These are phyloP conservation scores for Austroboletus eburneus DNA, from an alignment of 768 basidiomycete species.

Conservation along the genomic window DNA sequence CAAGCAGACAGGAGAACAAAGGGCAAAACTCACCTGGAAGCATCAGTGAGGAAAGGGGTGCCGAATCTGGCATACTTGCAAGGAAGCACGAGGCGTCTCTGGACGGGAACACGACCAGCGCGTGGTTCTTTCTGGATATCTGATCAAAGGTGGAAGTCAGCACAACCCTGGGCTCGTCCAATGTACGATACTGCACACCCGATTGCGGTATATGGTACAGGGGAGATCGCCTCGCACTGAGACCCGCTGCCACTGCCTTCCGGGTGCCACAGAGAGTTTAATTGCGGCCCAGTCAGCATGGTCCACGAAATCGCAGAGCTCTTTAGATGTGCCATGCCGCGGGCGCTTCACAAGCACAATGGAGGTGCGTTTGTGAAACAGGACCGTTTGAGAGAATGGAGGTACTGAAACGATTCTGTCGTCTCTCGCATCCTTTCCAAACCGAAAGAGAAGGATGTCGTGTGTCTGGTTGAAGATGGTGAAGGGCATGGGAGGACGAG, in stretches of 20 bases:
- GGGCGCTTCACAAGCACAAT: slow-evolving; percentile 17
- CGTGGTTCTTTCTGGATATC: slow-evolving; percentile 42
- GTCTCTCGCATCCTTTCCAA: slow-evolving; percentile 1
- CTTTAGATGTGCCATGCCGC: slow-evolving; percentile 20
- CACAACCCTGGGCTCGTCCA: not conserved
- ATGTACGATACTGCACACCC: slow-evolving; percentile 36
- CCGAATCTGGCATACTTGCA: slow-evolving; percentile 58
- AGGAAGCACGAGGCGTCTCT: slow-evolving; percentile 57
- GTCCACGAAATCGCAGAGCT: slow-evolving; percentile 3
- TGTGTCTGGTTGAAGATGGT: slow-evolving; percentile 37
- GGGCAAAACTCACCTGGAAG: slow-evolving; percentile 61
- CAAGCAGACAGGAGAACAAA: slow-evolving; percentile 31
- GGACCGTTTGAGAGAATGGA: slow-evolving; percentile 20
- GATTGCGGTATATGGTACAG: slow-evolving; percentile 55
- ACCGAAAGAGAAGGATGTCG: slow-evolving; percentile 22
- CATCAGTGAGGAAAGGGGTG: slow-evolving; percentile 67
- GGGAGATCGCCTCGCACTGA: slow-evolving; percentile 41
- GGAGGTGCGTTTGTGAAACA: slow-evolving; percentile 14
- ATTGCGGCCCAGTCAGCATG: slow-evolving; percentile 15
- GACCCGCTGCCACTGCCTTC: slow-evolving; percentile 46
- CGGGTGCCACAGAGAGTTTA: slow-evolving; percentile 17
- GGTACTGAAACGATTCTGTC: slow-evolving; percentile 16
- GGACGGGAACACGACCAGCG: slow-evolving; percentile 54
- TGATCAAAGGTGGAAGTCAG: slow-evolving; percentile 23
- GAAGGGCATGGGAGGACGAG: slow-evolving; percentile 26